phyloP scores from a whole-genome alignment of 2,329 filamentous ascomycete species.

The Pseudocercospora cruenta region DNA sequence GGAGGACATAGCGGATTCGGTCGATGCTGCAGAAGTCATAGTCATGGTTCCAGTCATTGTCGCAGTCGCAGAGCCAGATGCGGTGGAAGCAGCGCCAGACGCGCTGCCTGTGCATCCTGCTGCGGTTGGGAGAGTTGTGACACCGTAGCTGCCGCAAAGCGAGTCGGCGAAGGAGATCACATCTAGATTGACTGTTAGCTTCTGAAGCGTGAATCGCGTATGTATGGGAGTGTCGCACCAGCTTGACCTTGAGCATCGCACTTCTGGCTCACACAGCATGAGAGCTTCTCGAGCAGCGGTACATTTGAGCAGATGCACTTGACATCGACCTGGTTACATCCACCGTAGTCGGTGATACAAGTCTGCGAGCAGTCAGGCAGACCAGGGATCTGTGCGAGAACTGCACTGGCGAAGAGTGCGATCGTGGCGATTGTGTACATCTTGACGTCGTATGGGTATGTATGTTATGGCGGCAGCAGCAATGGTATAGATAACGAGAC shows the following conservation, averaged over 20 bases:
- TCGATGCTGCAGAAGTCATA: not conserved
- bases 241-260: slow-evolving; percentile 42
- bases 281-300: slow-evolving; percentile 41
- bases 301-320: slow-evolving; percentile 48
- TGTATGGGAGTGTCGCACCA: slow-evolving; percentile 30
- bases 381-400: slow-evolving; percentile 29
- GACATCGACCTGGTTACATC: slow-evolving; percentile 44
- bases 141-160: slow-evolving; percentile 45
- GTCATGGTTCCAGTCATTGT: slow-evolving; percentile 11
- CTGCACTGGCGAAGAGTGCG: slow-evolving; percentile 26
- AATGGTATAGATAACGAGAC: not conserved
- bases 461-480: not conserved
- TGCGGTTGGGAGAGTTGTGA: slow-evolving; percentile 44
- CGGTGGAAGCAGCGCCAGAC: slow-evolving; percentile 21
- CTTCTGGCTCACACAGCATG: slow-evolving; percentile 46
- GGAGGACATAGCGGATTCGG: not conserved
- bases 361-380: slow-evolving; percentile 37
- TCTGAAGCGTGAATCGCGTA: not conserved
- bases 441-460: not conserved
- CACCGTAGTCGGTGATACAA: slow-evolving; percentile 45
- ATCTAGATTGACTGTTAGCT: slow-evolving; percentile 24
- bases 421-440: slow-evolving; percentile 29
- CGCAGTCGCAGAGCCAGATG: not conserved
- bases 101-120: slow-evolving; percentile 41
- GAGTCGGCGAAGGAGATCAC: slow-evolving; percentile 47